Base-by-base conservation (phyloP, 2,329 filamentous ascomycete genomes). In the Sporothrix globosa region DNA sequence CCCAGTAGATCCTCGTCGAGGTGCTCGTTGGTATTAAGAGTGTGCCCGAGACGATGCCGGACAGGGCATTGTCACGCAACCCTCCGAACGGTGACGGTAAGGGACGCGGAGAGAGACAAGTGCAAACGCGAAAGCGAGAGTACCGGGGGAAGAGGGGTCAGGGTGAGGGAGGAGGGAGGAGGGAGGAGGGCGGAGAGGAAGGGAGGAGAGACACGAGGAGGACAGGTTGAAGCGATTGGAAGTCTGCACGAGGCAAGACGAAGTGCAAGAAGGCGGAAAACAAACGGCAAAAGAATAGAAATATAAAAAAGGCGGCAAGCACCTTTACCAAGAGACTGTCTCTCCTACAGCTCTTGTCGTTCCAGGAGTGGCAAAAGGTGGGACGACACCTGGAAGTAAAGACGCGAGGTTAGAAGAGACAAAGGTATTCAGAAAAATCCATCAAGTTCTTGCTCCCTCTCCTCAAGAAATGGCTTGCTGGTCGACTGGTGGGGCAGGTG, bases 401-500 rank as follows among this genome's bases (percentile, higher is more conserved):
- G 68, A 70, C 66, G 69, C 60, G 54, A 72, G 53, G 71, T 73
- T 73, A 73, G 71, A 63, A 70, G 70, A 24, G 46, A 63, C 56
- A 69, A 70, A 65, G 61, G 58, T 68, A 63, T 66, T 63, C 54
- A 69, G 61, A 65, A 63, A 66, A 73, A 60, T 67, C 53, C 66
- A 66, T 69, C 69, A 67, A 69, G 58, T 68, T 68, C 67, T 67
- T 56, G 65, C 67, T 30, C 30, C 41, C 52, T 69, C 58, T 52
- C 66, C 60, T 72, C 66, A 67, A 70, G 67, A 67, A 69, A 63
- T 69, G 70, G 67, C 67, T 34, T 65, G 67, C 9, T 68, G 54
- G 67, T 68, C 70, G 70, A 71, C 67, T 71, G 70, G 72, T 74
- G 73, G 73, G 73, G 73, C 72, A 73, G 72, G 72, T 74, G 73